Evolutionary conservation across 2,329 filamentous ascomycete genomes (phyloP).

Genomic region (Penicillium sclerotigenum): DNA sequence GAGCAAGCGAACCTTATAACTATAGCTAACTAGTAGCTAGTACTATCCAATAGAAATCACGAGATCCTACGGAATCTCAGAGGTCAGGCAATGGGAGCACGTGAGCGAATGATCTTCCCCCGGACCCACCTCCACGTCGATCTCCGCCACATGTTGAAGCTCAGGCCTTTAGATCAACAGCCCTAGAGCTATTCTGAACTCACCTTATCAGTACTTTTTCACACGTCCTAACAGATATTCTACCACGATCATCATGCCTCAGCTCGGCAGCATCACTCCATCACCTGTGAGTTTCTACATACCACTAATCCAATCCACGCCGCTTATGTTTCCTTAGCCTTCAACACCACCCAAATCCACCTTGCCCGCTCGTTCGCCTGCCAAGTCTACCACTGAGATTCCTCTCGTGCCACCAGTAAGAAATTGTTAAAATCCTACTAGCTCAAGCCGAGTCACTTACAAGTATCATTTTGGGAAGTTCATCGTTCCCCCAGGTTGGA

Average conservation of each 20-base stretch:
- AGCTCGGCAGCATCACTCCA: not conserved
- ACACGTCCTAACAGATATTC: not conserved
- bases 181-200: not conserved
- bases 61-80: too few species aligned
- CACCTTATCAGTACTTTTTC: not conserved
- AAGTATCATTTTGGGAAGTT: not conserved
- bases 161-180: not conserved
- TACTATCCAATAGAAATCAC: too few species aligned
- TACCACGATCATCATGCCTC: not conserved
- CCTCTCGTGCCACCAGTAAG: not conserved
- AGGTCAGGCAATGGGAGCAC: too few species aligned
- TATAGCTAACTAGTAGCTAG: too few species aligned
- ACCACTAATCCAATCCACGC: not conserved
- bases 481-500: not conserved
- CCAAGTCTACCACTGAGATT: not conserved
- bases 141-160: not conserved
- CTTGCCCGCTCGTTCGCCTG: not conserved
- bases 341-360: not conserved
- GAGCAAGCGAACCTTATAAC: too few species aligned
- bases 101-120: too few species aligned
- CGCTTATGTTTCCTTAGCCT: not conserved
- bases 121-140: not conserved
- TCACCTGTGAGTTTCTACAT: not conserved
- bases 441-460: not conserved
- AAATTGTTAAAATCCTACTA: not conserved